Base-by-base conservation (phyloP, 345 rosid genomes). In the Mallotus nudiflorus region DNA sequence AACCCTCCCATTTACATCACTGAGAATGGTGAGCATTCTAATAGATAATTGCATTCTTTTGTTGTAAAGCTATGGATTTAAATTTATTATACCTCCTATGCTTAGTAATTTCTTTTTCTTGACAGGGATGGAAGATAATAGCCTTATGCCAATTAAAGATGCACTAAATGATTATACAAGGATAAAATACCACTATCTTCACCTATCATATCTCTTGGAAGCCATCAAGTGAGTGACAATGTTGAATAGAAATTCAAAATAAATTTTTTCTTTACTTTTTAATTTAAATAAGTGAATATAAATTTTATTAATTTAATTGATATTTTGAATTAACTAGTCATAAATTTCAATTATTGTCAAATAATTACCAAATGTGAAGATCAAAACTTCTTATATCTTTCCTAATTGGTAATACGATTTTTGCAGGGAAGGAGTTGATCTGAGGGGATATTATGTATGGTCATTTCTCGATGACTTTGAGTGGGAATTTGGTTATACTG, bases 1-100 rank as follows among this genome's bases (percentile, higher is more conserved):
- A 65, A 81, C 44, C 93, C 89, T 11, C 11, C 72, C 7, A 82
- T 88, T 50, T 80, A 76, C 66, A 82, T 88, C 12, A 85, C 91
- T 18, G 93, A 86, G 52, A 88, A 88, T 29, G 93, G 93, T 83
- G 76, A 45, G 49, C 65, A 20, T 12, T 40, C 31, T 24, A 42
- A 8, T 42, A 4, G 14, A 42, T 42, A 3, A 42, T 42, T 9
- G 9, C 9, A 4, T 42, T 42, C 11, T 42, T 8, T 5, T 51
- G 6, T 9, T 20, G 27, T 5, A 3, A 18, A 0, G 7, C 5
- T 15, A 50, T 19, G 4, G 27, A n/a, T 12, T 4, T 27, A 51
- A 51, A 19, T n/a, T 6, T 51, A 20, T 9, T 20, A 18, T 4
- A 39, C 42, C 42, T 9, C 42, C 4, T 24, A n/a, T n/a, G n/a